A percentile compares a stretch with the other conserved stretches of the same genome.
phyloP scores from a whole-genome alignment of 106 monocot species.

The Acorus calamus region DNA sequence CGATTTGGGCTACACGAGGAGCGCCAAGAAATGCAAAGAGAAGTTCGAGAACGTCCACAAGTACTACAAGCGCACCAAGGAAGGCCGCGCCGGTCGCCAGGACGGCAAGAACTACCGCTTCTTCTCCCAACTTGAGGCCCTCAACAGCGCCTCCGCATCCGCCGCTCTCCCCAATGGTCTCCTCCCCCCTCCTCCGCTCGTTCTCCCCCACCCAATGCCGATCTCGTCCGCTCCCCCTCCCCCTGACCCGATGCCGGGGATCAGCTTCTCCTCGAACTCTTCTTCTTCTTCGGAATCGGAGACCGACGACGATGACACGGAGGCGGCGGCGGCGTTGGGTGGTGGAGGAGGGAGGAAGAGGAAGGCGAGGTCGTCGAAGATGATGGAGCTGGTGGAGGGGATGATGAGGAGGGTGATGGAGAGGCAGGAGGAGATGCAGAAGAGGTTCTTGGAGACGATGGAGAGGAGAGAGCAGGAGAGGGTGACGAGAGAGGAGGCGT shows the following conservation, averaged over 20 bases:
- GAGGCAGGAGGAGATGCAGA: constrained; percentile 77
- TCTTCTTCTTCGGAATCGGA: constrained; percentile 26
- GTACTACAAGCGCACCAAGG: constrained; percentile 86
- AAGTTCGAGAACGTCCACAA: constrained; percentile 90
- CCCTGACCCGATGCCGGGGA: neutral
- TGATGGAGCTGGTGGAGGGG: constrained; percentile 59
- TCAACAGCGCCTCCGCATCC: constrained; percentile 16
- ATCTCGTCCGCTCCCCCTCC: neutral
- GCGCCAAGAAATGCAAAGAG: constrained; percentile 86
- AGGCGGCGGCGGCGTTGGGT: constrained; percentile 9
- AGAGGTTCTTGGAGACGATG: constrained; percentile 60
- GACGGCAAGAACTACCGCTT: constrained; percentile 87
- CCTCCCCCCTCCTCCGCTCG: neutral
- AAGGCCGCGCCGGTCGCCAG: constrained; percentile 69
- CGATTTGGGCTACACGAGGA: constrained; percentile 61
- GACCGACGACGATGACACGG: constrained; percentile 37
- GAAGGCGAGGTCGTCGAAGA: constrained; percentile 20
- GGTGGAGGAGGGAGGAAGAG: constrained; percentile 5
- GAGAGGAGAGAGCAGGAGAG: constrained; percentile 79
- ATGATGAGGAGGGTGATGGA: constrained; percentile 77
- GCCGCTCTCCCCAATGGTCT: neutral
- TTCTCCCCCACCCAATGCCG: neutral
- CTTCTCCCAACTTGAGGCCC: constrained; percentile 72
- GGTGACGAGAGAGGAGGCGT: constrained; percentile 71
- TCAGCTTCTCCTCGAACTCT: constrained; percentile 61